phyloP scores from a whole-genome alignment of 2,329 filamentous ascomycete genomes.

The Nothophaeocryptopus gaeumannii region DNA sequence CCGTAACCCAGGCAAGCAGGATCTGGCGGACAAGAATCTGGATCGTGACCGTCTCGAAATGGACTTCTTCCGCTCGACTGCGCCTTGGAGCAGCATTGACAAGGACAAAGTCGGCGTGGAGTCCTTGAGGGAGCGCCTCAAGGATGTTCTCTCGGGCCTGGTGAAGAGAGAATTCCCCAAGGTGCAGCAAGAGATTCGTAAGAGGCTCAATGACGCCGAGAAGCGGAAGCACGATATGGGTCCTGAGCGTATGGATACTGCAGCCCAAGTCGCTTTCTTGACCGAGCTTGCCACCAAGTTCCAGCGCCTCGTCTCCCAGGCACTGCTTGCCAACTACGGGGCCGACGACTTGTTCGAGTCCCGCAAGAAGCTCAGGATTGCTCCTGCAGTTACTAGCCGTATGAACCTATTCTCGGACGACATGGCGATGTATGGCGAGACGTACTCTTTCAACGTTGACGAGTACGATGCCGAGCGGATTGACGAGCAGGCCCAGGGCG shows the following conservation, averaged over 20 bases:
- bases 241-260: slow-evolving; percentile 41
- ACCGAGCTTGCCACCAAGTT: slow-evolving; percentile 43
- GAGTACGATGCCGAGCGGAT: background rate
- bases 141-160: slow-evolving; percentile 42
- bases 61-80: slow-evolving; percentile 34
- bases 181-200: slow-evolving; percentile 38
- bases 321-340: slow-evolving; percentile 40
- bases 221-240: slow-evolving; percentile 49
- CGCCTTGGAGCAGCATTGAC: slow-evolving; percentile 39
- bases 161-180: slow-evolving; percentile 48
- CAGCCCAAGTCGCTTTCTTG: slow-evolving; percentile 52
- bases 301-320: slow-evolving; percentile 36
- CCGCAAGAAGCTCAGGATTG: slow-evolving; percentile 33
- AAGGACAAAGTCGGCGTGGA: slow-evolving; percentile 43
- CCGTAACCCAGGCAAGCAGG: slow-evolving; percentile 33
- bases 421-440: slow-evolving; percentile 29
- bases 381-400: slow-evolving; percentile 34
- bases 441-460: slow-evolving; percentile 26
- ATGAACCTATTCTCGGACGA: slow-evolving; percentile 28
- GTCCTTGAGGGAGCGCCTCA: slow-evolving; percentile 40
- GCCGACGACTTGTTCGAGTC: slow-evolving; percentile 36
- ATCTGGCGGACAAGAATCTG: slow-evolving; percentile 17
- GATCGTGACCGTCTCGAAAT: slow-evolving; percentile 30
- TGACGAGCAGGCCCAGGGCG: no score
- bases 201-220: slow-evolving; percentile 25